phyloP scores from a whole-genome alignment of 768 basidiomycete genomes.

The Kwoniella dejecticola region DNA sequence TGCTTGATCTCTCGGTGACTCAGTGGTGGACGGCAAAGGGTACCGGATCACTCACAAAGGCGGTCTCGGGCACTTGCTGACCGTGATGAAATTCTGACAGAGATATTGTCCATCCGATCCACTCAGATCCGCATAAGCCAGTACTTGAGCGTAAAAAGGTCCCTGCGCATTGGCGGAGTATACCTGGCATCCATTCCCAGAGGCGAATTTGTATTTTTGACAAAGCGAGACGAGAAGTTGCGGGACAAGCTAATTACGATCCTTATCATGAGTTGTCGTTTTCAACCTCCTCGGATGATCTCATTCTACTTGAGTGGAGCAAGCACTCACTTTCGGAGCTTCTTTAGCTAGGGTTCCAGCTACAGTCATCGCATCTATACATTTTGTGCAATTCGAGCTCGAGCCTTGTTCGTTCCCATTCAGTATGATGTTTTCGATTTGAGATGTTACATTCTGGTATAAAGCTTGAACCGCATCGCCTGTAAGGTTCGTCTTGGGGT shows the following conservation, averaged over 20 bases:
- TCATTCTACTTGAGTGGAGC: not conserved
- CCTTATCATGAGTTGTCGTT: slow-evolving; percentile 41
- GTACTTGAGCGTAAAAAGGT: slow-evolving; percentile 68
- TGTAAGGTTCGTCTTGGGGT: slow-evolving; percentile 59
- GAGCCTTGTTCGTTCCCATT: slow-evolving; percentile 22
- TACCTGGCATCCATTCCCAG: slow-evolving; percentile 17
- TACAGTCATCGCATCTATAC: slow-evolving; percentile 54
- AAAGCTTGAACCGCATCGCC: slow-evolving; percentile 59
- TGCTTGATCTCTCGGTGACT: too few relatives aligned
- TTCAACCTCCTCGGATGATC: not conserved
- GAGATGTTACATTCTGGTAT: slow-evolving; percentile 62
- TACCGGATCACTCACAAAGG: slow-evolving; percentile 28
- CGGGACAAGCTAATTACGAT: slow-evolving; percentile 61
- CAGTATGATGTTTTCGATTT: slow-evolving; percentile 63
- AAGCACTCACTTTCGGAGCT: slow-evolving; percentile 9
- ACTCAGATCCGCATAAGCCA: slow-evolving; percentile 70
- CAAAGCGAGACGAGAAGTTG: slow-evolving; percentile 65
- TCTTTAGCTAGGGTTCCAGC: slow-evolving; percentile 14
- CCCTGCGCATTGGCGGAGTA: slow-evolving; percentile 59
- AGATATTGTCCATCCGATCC: slow-evolving; percentile 69
- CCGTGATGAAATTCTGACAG: slow-evolving; percentile 64
- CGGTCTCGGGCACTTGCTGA: slow-evolving; percentile 24
- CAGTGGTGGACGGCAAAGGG: too few relatives aligned
- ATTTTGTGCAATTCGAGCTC: slow-evolving; percentile 62
- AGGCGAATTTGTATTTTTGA: slow-evolving; percentile 63